Conservation (phyloP, 768 basidiomycete genomes). For the Auriscalpium microsporum region DNA sequence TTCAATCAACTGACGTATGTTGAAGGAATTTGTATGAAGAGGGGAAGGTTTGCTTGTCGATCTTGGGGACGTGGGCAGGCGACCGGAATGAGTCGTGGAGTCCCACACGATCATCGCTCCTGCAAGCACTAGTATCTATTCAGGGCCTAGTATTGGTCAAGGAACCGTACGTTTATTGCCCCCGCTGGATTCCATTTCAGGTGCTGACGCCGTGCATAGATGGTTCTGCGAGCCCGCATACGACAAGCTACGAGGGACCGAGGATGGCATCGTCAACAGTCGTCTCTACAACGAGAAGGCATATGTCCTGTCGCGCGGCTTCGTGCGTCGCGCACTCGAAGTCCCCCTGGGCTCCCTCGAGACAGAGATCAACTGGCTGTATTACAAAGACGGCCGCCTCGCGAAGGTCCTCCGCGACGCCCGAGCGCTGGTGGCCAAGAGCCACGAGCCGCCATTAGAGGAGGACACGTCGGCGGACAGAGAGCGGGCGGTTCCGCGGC, state of each 20-base stretch:
- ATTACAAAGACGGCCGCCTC: constrained; percentile 54
- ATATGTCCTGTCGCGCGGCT: constrained; percentile 82
- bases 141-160: constrained; percentile 90
- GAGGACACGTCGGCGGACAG: constrained; percentile 22
- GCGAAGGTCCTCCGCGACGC: constrained; percentile 62
- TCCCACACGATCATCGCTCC: constrained; percentile 70
- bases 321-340: constrained; percentile 84
- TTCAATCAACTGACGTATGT: too few relatives aligned
- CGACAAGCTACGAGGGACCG: constrained; percentile 84
- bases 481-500: constrained; percentile 58
- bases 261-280: constrained; percentile 85
- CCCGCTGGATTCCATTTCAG: neutral
- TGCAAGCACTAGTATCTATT: constrained; percentile 90
- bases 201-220: constrained; percentile 27
- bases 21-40: constrained; percentile 86
- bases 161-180: constrained; percentile 60
- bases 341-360: constrained; percentile 65
- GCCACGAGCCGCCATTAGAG: constrained; percentile 31
- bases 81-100: constrained; percentile 87
- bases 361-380: constrained; percentile 65
- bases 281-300: constrained; percentile 92
- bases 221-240: constrained; percentile 93
- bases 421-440: constrained; percentile 57
- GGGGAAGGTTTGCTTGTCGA: constrained; percentile 89
- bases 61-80: constrained; percentile 87